Evolutionary conservation across 2,329 filamentous ascomycete species (phyloP).

Genomic region (Lithohypha guttulata): DNA sequence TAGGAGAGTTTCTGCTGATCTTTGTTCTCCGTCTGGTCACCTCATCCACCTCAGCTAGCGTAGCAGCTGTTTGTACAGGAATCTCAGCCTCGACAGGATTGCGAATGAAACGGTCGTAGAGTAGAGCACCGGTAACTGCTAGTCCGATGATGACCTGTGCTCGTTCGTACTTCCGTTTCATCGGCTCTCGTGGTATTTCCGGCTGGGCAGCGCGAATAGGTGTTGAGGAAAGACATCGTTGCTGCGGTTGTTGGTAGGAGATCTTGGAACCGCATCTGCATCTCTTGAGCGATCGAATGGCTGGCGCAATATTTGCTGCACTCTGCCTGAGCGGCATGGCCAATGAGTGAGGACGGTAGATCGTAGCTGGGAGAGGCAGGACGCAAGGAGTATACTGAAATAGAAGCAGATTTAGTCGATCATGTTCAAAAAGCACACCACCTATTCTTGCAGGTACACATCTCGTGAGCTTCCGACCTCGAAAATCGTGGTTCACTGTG

Average conservation of each 20-base stretch:
- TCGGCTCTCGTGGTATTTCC: conserved; percentile 15
- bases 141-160: conserved; percentile 37
- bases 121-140: conserved; percentile 38
- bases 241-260: conserved; percentile 22
- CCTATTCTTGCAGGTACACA: no score
- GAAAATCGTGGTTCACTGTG: no score
- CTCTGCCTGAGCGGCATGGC: conserved; percentile 5
- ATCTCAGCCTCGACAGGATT: conserved; percentile 9
- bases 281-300: conserved; percentile 9
- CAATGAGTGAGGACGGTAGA: no score
- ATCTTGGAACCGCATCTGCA: conserved; percentile 3
- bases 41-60: conserved; percentile 76
- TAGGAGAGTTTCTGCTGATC: conserved; percentile 69
- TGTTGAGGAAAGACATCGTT: conserved; percentile 25
- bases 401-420: no score
- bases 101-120: conserved; percentile 41
- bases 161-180: conserved; percentile 38
- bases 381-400: no score
- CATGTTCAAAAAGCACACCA: no score
- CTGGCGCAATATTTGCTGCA: conserved; percentile 3
- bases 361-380: no score
- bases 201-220: conserved; percentile 10
- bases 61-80: conserved; percentile 35
- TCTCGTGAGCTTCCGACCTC: no score
- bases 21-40: conserved; percentile 67